These are phyloP conservation scores for Metschnikowia henanensis DNA, from an alignment of 805 yeast species.

Conservation along the genomic window DNA sequence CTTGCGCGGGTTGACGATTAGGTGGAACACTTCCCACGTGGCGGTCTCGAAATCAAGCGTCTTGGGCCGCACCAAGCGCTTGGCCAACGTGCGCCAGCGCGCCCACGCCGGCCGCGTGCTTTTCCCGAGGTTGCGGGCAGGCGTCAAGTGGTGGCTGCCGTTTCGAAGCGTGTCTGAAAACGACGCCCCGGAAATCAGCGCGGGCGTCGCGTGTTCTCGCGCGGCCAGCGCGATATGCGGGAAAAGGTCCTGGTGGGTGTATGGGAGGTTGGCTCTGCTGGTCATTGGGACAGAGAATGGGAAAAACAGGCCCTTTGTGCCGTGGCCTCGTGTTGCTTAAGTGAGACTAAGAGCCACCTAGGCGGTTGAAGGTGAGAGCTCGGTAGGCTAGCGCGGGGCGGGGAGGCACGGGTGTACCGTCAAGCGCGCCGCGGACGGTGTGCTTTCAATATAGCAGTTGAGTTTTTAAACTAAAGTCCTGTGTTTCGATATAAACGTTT, in stretches of 20 bases:
- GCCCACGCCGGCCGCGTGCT: slow-evolving; percentile 18
- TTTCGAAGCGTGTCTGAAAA: slow-evolving; percentile 19
- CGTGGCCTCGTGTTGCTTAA: slow-evolving; percentile 1
- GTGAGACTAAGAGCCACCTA: not conserved
- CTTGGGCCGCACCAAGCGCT: slow-evolving; percentile 59
- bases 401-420: no score
- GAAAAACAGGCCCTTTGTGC: not conserved
- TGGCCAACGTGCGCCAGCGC: slow-evolving; percentile 31
- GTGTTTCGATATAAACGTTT: no score
- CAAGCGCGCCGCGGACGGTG: no score
- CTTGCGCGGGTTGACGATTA: slow-evolving; percentile 72
- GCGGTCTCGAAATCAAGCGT: slow-evolving; percentile 92
- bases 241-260: slow-evolving; percentile 43
- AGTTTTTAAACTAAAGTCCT: no score
- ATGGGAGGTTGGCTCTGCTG: slow-evolving; percentile 40
- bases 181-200: slow-evolving; percentile 26
- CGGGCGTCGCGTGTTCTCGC: slow-evolving; percentile 17
- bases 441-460: no score
- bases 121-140: slow-evolving; percentile 12
- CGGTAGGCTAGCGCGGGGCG: no score
- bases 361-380: no score
- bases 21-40: slow-evolving; percentile 81
- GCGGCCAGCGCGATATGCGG: slow-evolving; percentile 26
- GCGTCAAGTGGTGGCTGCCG: slow-evolving; percentile 17
- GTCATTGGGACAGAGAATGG: slow-evolving; percentile 22